Conservation (phyloP, 352 stramenopile species). For the Phytophthora crassamura region DNA sequence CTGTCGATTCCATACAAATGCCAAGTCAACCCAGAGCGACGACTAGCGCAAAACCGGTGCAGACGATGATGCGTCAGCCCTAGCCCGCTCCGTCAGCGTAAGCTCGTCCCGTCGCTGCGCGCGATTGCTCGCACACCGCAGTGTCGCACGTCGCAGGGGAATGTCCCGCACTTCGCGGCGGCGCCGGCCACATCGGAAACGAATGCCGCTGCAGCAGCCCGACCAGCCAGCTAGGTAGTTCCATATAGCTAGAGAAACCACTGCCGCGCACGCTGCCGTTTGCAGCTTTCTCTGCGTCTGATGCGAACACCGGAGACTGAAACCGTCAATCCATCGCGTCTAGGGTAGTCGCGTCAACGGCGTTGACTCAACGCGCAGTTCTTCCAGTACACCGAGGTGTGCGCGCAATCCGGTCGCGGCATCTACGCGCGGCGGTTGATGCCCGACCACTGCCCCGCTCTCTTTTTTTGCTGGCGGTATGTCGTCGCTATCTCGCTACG, state of each 20-base stretch:
- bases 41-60: background rate
- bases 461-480: conserved; percentile 11
- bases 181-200: too few relatives aligned
- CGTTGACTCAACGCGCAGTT: conserved; percentile 25
- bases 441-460: background rate
- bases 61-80: conserved; percentile 14
- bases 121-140: conserved; percentile 24
- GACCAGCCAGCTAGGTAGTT: too few relatives aligned
- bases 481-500: conserved; percentile 6
- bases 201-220: too few relatives aligned
- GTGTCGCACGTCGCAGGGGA: conserved; percentile 12
- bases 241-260: too few relatives aligned
- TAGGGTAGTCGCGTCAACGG: conserved; percentile 27
- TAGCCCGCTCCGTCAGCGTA: conserved; percentile 14
- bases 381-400: conserved; percentile 14
- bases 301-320: too few relatives aligned
- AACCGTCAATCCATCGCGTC: conserved; percentile 6
- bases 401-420: conserved; percentile 22
- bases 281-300: too few relatives aligned
- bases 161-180: conserved; percentile 5
- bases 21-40: background rate
- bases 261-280: background rate
- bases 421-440: conserved; percentile 20
- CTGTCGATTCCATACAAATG: conserved; percentile 18
- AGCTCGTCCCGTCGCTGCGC: background rate